Conservation (phyloP, 148 eudicot species). For the Salicornia ramosissima region DNA sequence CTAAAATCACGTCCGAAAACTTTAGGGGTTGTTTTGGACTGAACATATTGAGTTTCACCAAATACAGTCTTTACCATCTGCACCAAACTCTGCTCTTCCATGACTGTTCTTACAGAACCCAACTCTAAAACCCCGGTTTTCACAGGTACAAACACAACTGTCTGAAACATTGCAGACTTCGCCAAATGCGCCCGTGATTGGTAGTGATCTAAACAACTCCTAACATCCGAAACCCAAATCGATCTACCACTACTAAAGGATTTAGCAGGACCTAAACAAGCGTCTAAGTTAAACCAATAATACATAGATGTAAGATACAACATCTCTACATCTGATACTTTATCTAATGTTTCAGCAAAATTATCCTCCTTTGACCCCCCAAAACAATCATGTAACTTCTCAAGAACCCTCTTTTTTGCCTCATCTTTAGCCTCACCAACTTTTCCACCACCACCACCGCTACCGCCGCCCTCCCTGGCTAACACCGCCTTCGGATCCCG, state of each 20-base stretch:
- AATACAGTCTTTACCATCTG: slow-evolving; percentile 51
- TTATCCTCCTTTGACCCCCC: slow-evolving; percentile 62
- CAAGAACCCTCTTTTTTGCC: slow-evolving; percentile 57
- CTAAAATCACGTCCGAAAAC: slow-evolving; percentile 79
- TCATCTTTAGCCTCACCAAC: slow-evolving; percentile 28
- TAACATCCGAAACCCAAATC: slow-evolving; percentile 65
- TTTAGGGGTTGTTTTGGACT: slow-evolving; percentile 47
- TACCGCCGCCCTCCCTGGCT: slow-evolving; percentile 8
- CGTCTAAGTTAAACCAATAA: slow-evolving; percentile 68
- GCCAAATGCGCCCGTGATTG: slow-evolving; percentile 72
- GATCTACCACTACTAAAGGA: slow-evolving; percentile 65
- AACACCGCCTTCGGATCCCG: slow-evolving; percentile 37
- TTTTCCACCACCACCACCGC: slow-evolving; percentile 30
- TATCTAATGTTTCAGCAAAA: slow-evolving; percentile 46
- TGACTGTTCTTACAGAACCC: slow-evolving; percentile 58
- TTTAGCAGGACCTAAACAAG: slow-evolving; percentile 69
- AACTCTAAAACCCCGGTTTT: slow-evolving; percentile 83
- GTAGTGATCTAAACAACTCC: slow-evolving; percentile 62
- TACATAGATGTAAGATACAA: slow-evolving; percentile 80
- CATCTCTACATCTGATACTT: slow-evolving; percentile 78
- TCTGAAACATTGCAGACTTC: slow-evolving; percentile 46
- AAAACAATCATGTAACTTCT: slow-evolving; percentile 63
- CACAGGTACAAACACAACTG: slow-evolving; percentile 71
- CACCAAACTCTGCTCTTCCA: slow-evolving; percentile 61
- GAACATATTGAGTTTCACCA: slow-evolving; percentile 45